Conservation (phyloP, 345 rosid species). For the Cardiospermum halicacabum region DNA sequence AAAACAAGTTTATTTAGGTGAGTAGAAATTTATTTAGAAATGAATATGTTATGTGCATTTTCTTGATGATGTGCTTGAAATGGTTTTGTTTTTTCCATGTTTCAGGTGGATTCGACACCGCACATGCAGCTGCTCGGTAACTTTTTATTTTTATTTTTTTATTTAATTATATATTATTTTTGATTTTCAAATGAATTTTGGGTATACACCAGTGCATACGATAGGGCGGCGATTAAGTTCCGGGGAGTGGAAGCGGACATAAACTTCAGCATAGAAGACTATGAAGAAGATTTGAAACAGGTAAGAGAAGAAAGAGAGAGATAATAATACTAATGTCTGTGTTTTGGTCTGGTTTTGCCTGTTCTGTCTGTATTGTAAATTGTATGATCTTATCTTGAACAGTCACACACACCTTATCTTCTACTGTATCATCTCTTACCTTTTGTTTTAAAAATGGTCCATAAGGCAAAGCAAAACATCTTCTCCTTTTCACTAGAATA, state of each 20-base stretch:
- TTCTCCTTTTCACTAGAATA: constrained; percentile 18
- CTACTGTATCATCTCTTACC: constrained; percentile 12
- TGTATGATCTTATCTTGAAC: constrained; percentile 31
- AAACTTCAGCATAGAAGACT: constrained; percentile 78
- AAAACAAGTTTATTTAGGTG: constrained; percentile 98
- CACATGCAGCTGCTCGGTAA: constrained; percentile 99
- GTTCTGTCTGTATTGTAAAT: too few species aligned
- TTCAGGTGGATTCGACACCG: constrained; percentile 98
- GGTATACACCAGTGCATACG: constrained; percentile 71
- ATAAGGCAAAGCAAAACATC: neutral
- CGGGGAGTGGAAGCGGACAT: constrained; percentile 94
- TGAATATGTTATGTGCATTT: constrained; percentile 8
- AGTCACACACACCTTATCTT: constrained; percentile 31
- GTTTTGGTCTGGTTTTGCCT: too few species aligned
- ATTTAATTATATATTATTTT: neutral
- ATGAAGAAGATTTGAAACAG: constrained; percentile 89
- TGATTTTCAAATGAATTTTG: neutral
- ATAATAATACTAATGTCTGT: too few species aligned
- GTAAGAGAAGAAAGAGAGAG: constrained; percentile 24
- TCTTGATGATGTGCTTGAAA: constrained; percentile 16
- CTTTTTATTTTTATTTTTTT: constrained; percentile 6
- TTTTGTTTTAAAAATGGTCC: constrained; percentile 3
- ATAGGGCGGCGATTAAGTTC: constrained; percentile 96
- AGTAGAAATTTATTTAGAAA: constrained; percentile 14
- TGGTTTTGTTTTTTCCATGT: constrained; percentile 7